A percentile compares a stretch with the other conserved stretches of the same genome.
Evolutionary conservation across 495 filamentous ascomycete species (phyloP).

Genomic region (Xylaria telfairii): DNA sequence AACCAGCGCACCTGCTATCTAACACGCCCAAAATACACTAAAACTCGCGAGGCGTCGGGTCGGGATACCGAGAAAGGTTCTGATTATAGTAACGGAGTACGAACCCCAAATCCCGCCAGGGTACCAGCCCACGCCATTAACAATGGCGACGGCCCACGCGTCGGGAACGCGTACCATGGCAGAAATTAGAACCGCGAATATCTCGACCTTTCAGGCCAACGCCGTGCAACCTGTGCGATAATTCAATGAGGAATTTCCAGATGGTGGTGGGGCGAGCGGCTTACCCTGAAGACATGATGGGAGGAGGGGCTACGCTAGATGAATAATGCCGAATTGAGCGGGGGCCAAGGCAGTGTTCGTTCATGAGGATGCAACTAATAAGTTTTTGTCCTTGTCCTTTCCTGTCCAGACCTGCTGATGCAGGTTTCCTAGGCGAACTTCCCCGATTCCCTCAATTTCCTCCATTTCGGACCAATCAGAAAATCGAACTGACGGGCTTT

Average conservation of each 20-base stretch:
- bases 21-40: constrained; percentile 10
- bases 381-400: neutral
- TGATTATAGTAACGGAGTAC: constrained; percentile 14
- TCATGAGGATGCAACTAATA: constrained; percentile 18
- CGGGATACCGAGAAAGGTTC: constrained; percentile 22
- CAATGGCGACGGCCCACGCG: constrained; percentile 4
- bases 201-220: neutral
- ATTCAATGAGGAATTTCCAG: neutral
- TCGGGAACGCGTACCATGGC: neutral
- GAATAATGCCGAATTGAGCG: constrained; percentile 17
- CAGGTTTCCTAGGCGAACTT: constrained; percentile 3
- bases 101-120: constrained; percentile 1
- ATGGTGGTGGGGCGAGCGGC: constrained; percentile 16
- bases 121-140: neutral
- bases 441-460: constrained; percentile 1
- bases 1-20: constrained; percentile 16
- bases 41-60: constrained; percentile 19
- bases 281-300: constrained; percentile 16
- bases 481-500: constrained; percentile 30
- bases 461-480: constrained; percentile 39
- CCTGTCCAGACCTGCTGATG: constrained; percentile 19
- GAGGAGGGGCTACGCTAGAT: constrained; percentile 15
- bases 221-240: neutral
- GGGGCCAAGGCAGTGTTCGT: constrained; percentile 20
- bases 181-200: constrained; percentile 1